Conservation (phyloP, 345 rosid genomes). For the Gossypium thurberi region DNA sequence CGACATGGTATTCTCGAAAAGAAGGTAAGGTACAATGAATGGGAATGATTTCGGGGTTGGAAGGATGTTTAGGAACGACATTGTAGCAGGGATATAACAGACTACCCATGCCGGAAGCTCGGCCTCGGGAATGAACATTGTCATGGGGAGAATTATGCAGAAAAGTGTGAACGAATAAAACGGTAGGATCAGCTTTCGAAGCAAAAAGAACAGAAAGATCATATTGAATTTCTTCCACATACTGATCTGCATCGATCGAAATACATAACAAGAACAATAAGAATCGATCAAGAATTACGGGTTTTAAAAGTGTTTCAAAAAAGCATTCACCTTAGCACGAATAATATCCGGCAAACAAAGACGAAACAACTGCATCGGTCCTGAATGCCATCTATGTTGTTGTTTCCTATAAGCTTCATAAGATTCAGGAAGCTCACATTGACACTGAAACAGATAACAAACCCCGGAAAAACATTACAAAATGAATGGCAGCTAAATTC, state of each 20-base stretch:
- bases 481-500: background rate
- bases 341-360: conserved; percentile 74
- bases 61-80: conserved; percentile 91
- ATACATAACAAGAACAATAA: conserved; percentile 1
- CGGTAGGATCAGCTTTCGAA: conserved; percentile 77
- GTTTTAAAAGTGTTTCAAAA: background rate
- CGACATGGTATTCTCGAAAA: conserved; percentile 94
- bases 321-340: conserved; percentile 51
- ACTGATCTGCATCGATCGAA: conserved; percentile 56
- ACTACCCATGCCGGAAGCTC: conserved; percentile 95
- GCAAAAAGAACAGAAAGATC: conserved; percentile 86
- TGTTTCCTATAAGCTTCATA: conserved; percentile 93
- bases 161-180: conserved; percentile 93
- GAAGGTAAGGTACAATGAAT: conserved; percentile 95
- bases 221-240: conserved; percentile 74
- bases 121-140: conserved; percentile 91
- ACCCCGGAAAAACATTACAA: background rate
- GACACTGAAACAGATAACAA: conserved; percentile 47
- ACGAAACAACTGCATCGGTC: conserved; percentile 94
- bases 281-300: background rate
- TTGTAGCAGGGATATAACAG: conserved; percentile 88
- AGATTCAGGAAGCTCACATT: conserved; percentile 87
- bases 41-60: conserved; percentile 88
- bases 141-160: conserved; percentile 92
- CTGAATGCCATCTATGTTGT: conserved; percentile 96